Evolutionary conservation across 1,139 yeast genomes (phyloP).

Genomic region (Yamadazyma kanchanaburiensis): DNA sequence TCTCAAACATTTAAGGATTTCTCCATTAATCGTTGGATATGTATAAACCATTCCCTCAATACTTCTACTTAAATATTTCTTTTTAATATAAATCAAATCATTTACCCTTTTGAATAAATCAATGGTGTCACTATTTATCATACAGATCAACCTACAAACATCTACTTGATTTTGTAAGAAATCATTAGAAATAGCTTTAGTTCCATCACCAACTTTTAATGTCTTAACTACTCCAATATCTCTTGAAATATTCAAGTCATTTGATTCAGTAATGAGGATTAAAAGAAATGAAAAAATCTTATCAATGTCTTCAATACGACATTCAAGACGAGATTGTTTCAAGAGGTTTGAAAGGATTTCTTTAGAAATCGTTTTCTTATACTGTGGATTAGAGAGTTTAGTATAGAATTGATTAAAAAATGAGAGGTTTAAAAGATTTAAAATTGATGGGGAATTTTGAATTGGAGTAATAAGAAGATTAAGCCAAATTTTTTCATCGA

Average conservation of each 20-base stretch:
- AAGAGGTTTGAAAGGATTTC: conserved; percentile 41
- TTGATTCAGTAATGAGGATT: conserved; percentile 33
- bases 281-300: conserved; percentile 41
- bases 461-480: conserved; percentile 60
- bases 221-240: conserved; percentile 36
- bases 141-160: conserved; percentile 67
- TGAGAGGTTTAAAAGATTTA: conserved; percentile 27
- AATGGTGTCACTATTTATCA: conserved; percentile 37
- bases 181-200: conserved; percentile 29
- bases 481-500: conserved; percentile 44
- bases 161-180: conserved; percentile 60
- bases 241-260: conserved; percentile 30
- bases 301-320: conserved; percentile 36
- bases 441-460: conserved; percentile 32
- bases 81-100: conserved; percentile 54
- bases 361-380: conserved; percentile 39
- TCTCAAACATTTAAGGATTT: conserved; percentile 58
- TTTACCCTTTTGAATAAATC: conserved; percentile 51
- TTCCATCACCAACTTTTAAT: conserved; percentile 29
- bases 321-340: conserved; percentile 13
- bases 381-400: conserved; percentile 27
- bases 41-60: conserved; percentile 57
- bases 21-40: conserved; percentile 70
- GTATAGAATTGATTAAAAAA: conserved; percentile 42
- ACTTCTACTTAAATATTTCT: conserved; percentile 53